Conservation (phyloP, 179 eudicot species). For the Silene coronaria region DNA sequence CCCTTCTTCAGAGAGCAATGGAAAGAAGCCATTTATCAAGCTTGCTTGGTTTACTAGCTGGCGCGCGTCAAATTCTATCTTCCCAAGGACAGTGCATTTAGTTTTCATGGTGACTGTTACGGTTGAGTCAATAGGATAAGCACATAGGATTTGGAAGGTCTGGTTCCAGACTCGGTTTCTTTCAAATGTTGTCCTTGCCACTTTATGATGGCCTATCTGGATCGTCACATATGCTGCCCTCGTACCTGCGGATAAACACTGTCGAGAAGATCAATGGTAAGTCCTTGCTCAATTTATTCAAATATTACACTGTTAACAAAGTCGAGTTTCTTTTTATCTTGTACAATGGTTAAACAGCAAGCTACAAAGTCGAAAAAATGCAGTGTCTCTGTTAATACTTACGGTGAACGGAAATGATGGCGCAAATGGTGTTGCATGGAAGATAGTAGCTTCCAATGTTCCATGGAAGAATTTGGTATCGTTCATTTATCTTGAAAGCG, state of each 20-base stretch:
- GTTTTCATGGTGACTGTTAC: conserved; percentile 68
- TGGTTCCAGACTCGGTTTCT: conserved; percentile 77
- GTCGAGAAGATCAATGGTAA: conserved; percentile 23
- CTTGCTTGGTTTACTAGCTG: conserved; percentile 49
- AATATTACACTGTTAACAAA: not conserved
- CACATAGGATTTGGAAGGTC: conserved; percentile 79
- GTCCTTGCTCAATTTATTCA: not conserved
- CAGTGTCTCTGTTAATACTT: conserved; percentile 33
- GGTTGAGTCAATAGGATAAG: conserved; percentile 60
- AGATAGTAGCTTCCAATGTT: conserved; percentile 81
- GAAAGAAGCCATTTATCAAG: conserved; percentile 66
- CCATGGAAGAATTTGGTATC: conserved; percentile 71
- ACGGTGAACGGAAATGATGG: conserved; percentile 55
- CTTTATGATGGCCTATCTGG: conserved; percentile 55
- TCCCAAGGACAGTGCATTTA: conserved; percentile 57
- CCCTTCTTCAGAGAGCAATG: conserved; percentile 45
- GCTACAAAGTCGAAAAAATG: too few relatives aligned
- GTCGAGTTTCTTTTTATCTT: not conserved
- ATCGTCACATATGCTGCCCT: conserved; percentile 66
- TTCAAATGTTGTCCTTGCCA: conserved; percentile 64
- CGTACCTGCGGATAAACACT: conserved; percentile 55
- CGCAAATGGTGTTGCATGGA: conserved; percentile 56
- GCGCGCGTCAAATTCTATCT: conserved; percentile 45
- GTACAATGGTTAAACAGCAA: too few relatives aligned
- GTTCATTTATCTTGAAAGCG: conserved; percentile 33